These are phyloP conservation scores for Sporothrix globosa DNA, from an alignment of 2,329 filamentous ascomycete species.

Conservation along the genomic window DNA sequence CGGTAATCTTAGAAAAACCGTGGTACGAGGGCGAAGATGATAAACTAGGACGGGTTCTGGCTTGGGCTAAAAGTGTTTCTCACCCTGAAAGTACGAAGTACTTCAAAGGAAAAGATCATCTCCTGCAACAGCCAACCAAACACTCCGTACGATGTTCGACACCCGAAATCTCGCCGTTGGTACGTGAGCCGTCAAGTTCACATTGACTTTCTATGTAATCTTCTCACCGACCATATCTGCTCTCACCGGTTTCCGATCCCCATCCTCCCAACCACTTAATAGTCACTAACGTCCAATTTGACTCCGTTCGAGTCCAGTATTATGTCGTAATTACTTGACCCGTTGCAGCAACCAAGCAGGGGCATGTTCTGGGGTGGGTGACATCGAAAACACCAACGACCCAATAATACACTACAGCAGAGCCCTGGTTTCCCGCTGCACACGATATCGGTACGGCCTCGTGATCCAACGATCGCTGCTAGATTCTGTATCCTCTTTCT, in stretches of 20 bases:
- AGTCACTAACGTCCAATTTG: neutral
- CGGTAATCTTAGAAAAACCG: neutral
- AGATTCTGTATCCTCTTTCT: neutral
- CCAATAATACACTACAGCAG: neutral
- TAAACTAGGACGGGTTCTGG: neutral
- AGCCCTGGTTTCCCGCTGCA: neutral
- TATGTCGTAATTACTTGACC: neutral
- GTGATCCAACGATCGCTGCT: neutral
- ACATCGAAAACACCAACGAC: neutral
- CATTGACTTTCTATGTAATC: constrained; percentile 1
- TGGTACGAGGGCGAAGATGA: neutral
- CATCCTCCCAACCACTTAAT: neutral
- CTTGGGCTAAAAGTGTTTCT: neutral
- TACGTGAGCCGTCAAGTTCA: neutral
- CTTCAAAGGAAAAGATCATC: too few relatives aligned
- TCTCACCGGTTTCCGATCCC: neutral
- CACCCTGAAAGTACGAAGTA: neutral
- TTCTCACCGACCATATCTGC: neutral
- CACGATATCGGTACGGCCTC: neutral
- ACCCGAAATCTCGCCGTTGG: neutral
- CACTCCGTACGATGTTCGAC: neutral
- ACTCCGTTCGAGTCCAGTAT: neutral
- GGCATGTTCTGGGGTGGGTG: neutral
- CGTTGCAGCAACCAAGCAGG: constrained; percentile 1
- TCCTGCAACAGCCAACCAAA: neutral